Conservation (phyloP, 139 green algal genomes). For the Tetratostichococcus sp. region DNA sequence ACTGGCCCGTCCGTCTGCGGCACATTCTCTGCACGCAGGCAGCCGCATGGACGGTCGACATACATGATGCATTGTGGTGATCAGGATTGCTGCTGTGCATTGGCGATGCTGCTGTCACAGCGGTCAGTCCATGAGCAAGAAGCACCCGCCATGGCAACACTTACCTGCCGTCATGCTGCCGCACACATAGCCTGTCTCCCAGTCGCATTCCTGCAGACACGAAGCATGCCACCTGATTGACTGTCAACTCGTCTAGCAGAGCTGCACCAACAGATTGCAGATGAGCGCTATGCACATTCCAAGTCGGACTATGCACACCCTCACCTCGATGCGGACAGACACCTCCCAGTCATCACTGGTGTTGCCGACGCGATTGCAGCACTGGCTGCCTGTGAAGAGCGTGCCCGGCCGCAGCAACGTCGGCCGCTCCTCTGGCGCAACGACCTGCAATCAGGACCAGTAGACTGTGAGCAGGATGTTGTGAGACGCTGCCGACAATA, state of each 20-base stretch:
- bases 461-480: no score
- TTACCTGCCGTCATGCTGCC: not conserved
- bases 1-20: slow-evolving; percentile 29
- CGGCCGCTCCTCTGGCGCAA: not conserved
- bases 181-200: not conserved
- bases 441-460: no score
- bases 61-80: no score
- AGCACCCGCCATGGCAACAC: no score
- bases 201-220: not conserved
- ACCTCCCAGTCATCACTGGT: not conserved
- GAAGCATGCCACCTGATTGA: no score
- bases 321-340: not conserved
- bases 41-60: no score
- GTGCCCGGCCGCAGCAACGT: not conserved
- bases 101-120: no score
- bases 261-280: no score
- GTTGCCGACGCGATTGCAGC: not conserved
- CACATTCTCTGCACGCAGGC: slow-evolving; percentile 39
- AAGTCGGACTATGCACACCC: not conserved
- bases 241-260: no score
- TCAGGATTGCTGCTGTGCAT: no score
- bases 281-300: not conserved
- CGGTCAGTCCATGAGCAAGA: no score
- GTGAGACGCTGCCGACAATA: no score
- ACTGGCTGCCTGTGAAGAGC: not conserved